Percentiles rank a stretch among this genome's conserved stretches.
phyloP scores from a whole-genome alignment of 495 filamentous ascomycete genomes.

The Penicillium mononematosum region DNA sequence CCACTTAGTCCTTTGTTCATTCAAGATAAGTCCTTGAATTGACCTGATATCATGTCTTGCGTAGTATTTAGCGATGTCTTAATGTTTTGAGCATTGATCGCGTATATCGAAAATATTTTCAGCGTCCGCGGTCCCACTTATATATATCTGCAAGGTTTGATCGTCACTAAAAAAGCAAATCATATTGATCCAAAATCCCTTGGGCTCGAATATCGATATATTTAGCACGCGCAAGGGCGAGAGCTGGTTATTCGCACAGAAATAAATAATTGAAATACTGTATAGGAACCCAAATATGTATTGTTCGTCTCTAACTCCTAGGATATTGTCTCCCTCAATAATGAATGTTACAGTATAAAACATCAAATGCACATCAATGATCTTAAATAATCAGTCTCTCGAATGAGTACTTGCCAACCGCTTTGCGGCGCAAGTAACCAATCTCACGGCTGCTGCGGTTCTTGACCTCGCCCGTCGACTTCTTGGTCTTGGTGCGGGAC shows the following conservation, averaged over 20 bases:
- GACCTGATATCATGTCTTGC: no score
- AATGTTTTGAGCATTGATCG: not conserved
- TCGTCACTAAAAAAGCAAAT: not conserved
- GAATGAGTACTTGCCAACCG: constrained; percentile 72
- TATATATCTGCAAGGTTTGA: constrained; percentile 12
- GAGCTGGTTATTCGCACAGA: no score
- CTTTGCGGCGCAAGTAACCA: constrained; percentile 68
- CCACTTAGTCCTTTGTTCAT: constrained; percentile 8
- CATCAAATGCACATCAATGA: constrained; percentile 14
- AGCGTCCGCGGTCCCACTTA: not conserved
- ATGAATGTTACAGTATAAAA: constrained; percentile 25
- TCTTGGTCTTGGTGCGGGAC: constrained; percentile 45
- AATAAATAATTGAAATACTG: not conserved
- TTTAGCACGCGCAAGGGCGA: constrained; percentile 2
- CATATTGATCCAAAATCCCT: not conserved
- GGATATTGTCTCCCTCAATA: constrained; percentile 22
- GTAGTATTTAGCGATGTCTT: not conserved
- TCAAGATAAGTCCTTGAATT: not conserved
- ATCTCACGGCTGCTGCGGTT: constrained; percentile 65
- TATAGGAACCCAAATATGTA: constrained; percentile 4
- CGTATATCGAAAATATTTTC: not conserved
- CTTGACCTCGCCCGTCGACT: constrained; percentile 56
- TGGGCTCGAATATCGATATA: not conserved
- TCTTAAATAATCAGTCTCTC: constrained; percentile 64
- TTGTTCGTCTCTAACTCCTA: constrained; percentile 26